Base-by-base conservation (phyloP, 1,139 yeast genomes). In the Lizanozyma gosingica region DNA sequence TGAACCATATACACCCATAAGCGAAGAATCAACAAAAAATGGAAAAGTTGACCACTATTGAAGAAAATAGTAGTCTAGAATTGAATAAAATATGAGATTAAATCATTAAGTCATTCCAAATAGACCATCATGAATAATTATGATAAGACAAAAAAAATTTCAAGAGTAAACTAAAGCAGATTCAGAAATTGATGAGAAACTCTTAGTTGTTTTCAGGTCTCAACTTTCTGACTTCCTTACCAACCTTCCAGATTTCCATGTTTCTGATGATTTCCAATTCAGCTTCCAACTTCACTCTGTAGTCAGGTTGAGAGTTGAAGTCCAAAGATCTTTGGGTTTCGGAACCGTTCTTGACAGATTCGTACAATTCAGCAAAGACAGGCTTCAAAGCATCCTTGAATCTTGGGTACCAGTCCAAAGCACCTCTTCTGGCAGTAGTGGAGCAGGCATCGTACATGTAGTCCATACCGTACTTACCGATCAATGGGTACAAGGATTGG, bases 381-480 rank as follows among this genome's bases (percentile, higher is more conserved):
- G 98, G 98, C 79, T 92, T 92, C 74, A 92, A 81, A 63, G 97
- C 97, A 59, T 86, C 94, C 82, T 88, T 88, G 87, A 92, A 92
- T 70, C 82, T 75, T 71, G 97, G 98, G 80, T 92, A 90, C 98
- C 98, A 92, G 79, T 92, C 98, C 62, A 92, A 81, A 64, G 98
- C 98, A 80, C 98, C 98, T 78, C 98, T 88, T 80, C 97, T 87
- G 59, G 98, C 98, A 56, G 98, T 92, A 65, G 98, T 92, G 55
- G 98, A 92, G 76, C 98, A 92, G 59, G 98, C 98, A 65, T 90
- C 97, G 82, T 92, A 92, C 98, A 92, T 92, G 92, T 92, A 92
- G 76, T 92, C 98, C 98, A 92, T 92, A 77, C 98, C 98, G 80
- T 92, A 85, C 75, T 86, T 87, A 73, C 98, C 98, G 59, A 92